These are phyloP conservation scores for Hanseniaspora uvarum DNA, from an alignment of 1,139 yeast species.

Conservation along the genomic window DNA sequence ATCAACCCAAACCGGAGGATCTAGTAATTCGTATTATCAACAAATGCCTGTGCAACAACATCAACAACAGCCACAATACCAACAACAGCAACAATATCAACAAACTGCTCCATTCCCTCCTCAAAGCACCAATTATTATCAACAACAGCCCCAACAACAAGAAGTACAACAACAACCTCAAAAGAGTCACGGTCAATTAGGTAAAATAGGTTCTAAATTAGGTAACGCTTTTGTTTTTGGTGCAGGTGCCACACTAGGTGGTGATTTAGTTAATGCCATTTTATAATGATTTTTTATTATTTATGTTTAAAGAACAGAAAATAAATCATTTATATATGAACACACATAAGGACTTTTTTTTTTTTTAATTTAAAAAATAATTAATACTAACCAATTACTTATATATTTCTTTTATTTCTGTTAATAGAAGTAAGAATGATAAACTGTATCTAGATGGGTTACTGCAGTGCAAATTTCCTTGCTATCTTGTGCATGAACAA, in stretches of 20 bases:
- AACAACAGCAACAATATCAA: conserved; percentile 26
- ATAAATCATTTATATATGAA: neutral
- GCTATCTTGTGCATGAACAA: neutral
- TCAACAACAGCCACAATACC: conserved; percentile 22
- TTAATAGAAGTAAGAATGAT: neutral
- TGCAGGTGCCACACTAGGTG: conserved; percentile 94
- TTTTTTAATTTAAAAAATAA: too few relatives aligned
- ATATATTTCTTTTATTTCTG: neutral
- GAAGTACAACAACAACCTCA: conserved; percentile 25
- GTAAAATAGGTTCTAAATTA: conserved; percentile 68
- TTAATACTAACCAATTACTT: neutral
- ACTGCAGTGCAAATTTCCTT: neutral
- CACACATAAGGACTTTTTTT: neutral
- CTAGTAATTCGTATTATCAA: conserved; percentile 18
- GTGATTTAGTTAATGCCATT: conserved; percentile 75
- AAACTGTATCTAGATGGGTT: neutral
- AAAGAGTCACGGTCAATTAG: conserved; percentile 34
- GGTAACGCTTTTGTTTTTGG: conserved; percentile 93
- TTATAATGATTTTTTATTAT: too few relatives aligned
- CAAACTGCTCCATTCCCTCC: conserved; percentile 19
- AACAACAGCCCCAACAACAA: conserved; percentile 25
- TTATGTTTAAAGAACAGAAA: too few relatives aligned
- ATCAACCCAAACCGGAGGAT: conserved; percentile 21
- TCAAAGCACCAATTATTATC: conserved; percentile 21
- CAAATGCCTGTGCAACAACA: conserved; percentile 6